Evolutionary conservation across 2,329 filamentous ascomycete species (phyloP), one percentile per base, ranked within the genome.

Genomic region (Colletotrichum paranaense): DNA sequence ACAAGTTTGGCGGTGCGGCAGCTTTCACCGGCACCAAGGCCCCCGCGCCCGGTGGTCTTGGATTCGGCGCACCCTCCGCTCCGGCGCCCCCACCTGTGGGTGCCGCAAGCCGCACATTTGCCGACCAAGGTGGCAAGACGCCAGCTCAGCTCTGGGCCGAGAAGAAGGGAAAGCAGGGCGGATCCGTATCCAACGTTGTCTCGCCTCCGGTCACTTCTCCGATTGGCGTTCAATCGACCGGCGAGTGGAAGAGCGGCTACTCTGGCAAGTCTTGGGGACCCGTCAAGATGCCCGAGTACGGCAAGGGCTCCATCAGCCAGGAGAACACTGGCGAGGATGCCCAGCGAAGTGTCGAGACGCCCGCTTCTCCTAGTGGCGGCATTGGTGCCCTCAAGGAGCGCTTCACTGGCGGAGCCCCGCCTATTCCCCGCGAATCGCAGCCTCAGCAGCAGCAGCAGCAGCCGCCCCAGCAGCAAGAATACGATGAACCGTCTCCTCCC

Each of bases 81-180:
- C 84, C 91, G 24, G 86, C 90, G 3, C 80, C 84, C 24, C 79
- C 86, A 24, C 91, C 93, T 6, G 88, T 98, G 30, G 95, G 95
- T 30, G 89, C 91, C 76, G 95, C 95, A 49, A 97, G 95, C 84
- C 92, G 95, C 79, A 98, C 95, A 0, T 99, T 98, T 86, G 97
- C 97, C 19, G 95, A 98, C 77, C 88, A 97, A 82, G 95, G 94
- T 75, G 97, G 97, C 75, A 99, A 98, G 87, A 98, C 97, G 5
- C 97, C 97, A 7, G 95, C 97, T 35, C 97, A 99, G 82, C 85
- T 98, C 46, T 99, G 97, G 97, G 96, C 96, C 0, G 97, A 99
- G 86, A 97, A 95, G 86, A 98, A 98, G 86, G 96, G 94, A 49
- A 92, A 92, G 74, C 92, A 97, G 81, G 89, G 92, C 64, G 92